phyloP scores from a whole-genome alignment of 139 green algal species.

The Closterium sp. region DNA sequence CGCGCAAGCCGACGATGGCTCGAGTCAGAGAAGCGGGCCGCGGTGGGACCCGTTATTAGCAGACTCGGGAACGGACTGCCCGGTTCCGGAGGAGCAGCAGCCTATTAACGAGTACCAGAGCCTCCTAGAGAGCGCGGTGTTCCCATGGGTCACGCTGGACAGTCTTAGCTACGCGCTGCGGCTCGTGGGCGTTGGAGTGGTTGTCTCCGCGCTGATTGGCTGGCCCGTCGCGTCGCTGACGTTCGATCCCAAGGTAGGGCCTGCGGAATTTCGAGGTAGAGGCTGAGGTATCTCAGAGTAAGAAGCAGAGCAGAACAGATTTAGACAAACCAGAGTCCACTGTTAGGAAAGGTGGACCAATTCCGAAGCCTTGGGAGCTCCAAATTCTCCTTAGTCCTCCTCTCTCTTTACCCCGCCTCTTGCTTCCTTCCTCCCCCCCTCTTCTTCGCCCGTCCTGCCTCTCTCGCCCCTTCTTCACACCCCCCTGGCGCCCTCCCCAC shows the following conservation, averaged over 20 bases:
- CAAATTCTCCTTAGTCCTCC: no score
- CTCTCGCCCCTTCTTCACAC: no score
- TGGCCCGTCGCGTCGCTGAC: constrained; percentile 35
- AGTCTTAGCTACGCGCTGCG: constrained; percentile 21
- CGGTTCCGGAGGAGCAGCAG: constrained; percentile 36
- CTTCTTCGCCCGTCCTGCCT: no score
- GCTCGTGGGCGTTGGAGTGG: not conserved
- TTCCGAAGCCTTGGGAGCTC: no score
- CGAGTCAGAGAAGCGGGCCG: not conserved
- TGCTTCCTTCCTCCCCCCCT: no score
- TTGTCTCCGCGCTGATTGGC: constrained; percentile 25
- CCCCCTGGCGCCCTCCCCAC: no score
- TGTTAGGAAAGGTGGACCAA: no score
- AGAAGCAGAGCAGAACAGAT: no score
- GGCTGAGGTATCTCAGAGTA: no score
- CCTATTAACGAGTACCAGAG: constrained; percentile 28
- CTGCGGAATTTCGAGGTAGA: no score
- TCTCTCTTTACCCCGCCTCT: no score
- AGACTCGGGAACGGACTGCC: not conserved
- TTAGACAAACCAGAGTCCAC: no score
- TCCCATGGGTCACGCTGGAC: constrained; percentile 18
- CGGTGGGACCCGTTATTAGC: not conserved
- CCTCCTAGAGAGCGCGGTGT: constrained; percentile 16
- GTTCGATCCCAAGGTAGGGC: constrained; percentile 31
- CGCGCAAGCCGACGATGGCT: not conserved